Evolutionary conservation across 1,284 basidiomycete genomes (phyloP).

Genomic region (Ganoderma sinense): DNA sequence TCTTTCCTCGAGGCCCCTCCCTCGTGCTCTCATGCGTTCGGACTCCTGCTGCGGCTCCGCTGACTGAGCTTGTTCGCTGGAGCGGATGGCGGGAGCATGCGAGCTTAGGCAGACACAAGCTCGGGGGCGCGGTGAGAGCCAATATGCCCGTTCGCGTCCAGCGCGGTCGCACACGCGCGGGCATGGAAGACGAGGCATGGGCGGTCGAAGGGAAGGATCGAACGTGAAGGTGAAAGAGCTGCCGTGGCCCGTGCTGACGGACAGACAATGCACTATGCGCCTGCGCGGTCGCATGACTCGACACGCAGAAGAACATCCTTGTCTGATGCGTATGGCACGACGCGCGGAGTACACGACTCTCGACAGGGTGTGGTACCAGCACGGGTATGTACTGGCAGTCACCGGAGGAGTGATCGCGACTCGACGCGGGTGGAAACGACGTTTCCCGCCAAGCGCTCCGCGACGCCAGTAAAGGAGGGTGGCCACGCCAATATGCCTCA

Average conservation of each 20-base stretch:
- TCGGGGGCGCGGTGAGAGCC: slow-evolving; percentile 18
- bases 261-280: background rate
- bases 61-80: background rate
- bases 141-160: slow-evolving; percentile 24
- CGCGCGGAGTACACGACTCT: background rate
- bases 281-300: background rate
- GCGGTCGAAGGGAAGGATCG: background rate
- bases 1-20: background rate
- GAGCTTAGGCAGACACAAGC: background rate
- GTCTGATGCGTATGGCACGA: background rate
- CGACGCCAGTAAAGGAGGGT: background rate
- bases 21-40: background rate
- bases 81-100: slow-evolving; percentile 1
- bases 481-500: background rate
- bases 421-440: background rate
- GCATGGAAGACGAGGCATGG: background rate
- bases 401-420: background rate
- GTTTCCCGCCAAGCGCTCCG: background rate
- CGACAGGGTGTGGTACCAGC: background rate
- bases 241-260: slow-evolving; percentile 1
- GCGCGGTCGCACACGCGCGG: slow-evolving; percentile 6
- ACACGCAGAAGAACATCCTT: background rate
- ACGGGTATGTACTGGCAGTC: background rate
- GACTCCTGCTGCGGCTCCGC: background rate
- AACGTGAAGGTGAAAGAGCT: background rate